Base-by-base conservation (phyloP, 2,329 filamentous ascomycete species). In the Trichoderma guizhouense region DNA sequence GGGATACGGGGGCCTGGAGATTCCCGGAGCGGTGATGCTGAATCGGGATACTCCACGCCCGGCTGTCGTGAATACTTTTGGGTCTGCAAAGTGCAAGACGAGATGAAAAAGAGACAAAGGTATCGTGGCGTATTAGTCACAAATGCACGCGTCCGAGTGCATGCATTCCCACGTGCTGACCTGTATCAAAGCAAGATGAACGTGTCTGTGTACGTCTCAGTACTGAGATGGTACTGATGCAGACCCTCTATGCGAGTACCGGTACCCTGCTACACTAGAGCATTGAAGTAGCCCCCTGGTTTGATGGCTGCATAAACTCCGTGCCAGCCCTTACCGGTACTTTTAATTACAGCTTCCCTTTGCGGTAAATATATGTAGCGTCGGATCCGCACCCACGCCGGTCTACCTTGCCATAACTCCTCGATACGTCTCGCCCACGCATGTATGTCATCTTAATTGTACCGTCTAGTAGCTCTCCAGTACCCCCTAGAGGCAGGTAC, bases 81-180 rank as follows among this genome's bases (percentile, higher is more conserved):
- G 36, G 34, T 6, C 34, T 36, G 7, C 36, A 39, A 18, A 39
- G 36, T 8, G 30, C 30, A 18, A 65, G 43, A 36, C 18, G 26
- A 51, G 43, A 53, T 28, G 32, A 15, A 21, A 47, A 47, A 39
- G 36, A 39, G 36, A 39, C 36, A 39, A 39, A 39, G 36, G 36
- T 39, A 39, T 47, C 43, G 43, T 47, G 43, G 36, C 5, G 28
- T 32, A 14, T 51, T 53, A 65, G 32, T 65, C 24, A 53, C 26
- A n/a, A 43, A 51, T 32, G 43, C 39, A 28, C 24, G 26, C 39
- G 43, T 64, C 36, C 39, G 39, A 65, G 39, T 39, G 51, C 65
- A 39, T 68, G 51, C 53, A 58, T 68, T 32, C 34, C 65, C 65
- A 68, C 65, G 65, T 68, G 65, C 32, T 60, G 43, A n/a, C 43